Base-by-base conservation (phyloP, 768 basidiomycete species). In the Lactifluus piperatus region DNA sequence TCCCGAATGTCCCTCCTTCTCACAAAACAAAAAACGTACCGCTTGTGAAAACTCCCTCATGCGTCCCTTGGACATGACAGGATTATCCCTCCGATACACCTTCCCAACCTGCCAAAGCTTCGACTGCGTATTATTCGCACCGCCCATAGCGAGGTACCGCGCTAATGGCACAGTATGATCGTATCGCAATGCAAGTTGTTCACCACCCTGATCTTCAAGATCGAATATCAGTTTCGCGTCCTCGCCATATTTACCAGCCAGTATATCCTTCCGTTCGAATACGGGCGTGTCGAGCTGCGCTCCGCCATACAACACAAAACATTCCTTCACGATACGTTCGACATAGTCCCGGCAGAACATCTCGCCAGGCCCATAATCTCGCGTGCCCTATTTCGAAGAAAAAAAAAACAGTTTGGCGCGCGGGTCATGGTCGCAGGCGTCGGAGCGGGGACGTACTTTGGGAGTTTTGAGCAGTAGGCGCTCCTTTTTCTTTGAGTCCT, bases 11-110 rank as follows among this genome's bases (percentile, higher is more conserved):
- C n/a, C n/a, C n/a, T n/a, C n/a, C n/a, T n/a, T n/a, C n/a, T n/a
- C 7, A 34, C 7, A 11, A 11, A 1, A 7, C 34, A 34, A 7
- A 34, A 16, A 9, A 75, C 83, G 65, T 64, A 94, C 92, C 62
- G 95, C 97, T 72, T 99, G 97, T 68, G 88, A 91, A 68, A 99
- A 99, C 75, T 99, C 97, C 59, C 97, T 82, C 94, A 99, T 97
- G 27, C 97, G 79, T 0, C 97, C 97, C 75, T 99, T 99, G 29
- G 86, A 88, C 87, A 98, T 94, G 57, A 94, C 94, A 0, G 97
- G 97, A 64, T 86, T 92, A 73, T 99, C 97, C 69, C 97, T 76
- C 62, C 97, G 78, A 72, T 98, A 99, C 20, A 99, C 97, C 74
- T 98, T 99, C n/a, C 94, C 94, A 51, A 99, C 85, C 71, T 98